Percentiles rank a stretch among this genome's conserved stretches.
Conservation (phyloP, 257 asterid species). For the Solanum paucissectum region DNA sequence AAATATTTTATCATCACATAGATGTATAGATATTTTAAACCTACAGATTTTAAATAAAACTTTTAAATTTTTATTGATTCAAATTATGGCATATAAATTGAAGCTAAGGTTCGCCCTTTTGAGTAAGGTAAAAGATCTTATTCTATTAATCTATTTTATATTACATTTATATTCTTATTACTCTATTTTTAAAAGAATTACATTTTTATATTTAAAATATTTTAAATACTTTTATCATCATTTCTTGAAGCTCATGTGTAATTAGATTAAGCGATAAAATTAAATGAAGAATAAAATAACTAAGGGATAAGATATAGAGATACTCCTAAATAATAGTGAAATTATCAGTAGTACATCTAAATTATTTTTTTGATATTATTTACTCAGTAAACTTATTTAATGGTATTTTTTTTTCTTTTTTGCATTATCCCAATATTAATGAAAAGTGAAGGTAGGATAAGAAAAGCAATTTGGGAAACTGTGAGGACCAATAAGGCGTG, state of each 20-base stretch:
- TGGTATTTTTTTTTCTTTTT: background rate
- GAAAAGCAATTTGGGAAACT: background rate
- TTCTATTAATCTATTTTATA: background rate
- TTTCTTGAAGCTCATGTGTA: background rate
- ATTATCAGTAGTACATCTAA: background rate
- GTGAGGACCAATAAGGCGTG: background rate
- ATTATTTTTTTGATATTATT: too few species aligned
- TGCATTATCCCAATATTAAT: background rate
- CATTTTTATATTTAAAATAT: background rate
- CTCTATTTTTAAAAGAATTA: background rate
- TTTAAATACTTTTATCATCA: background rate
- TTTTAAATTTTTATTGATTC: background rate
- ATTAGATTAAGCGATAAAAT: background rate
- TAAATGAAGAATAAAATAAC: background rate
- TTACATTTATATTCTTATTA: background rate
- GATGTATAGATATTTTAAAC: background rate
- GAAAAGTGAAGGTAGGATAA: background rate
- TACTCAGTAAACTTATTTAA: background rate
- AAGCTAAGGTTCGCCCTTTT: fast-evolving
- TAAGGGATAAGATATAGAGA: background rate
- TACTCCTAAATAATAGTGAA: background rate
- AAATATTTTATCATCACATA: background rate
- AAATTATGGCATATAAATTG: background rate
- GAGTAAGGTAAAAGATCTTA: background rate
- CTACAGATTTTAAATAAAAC: background rate